phyloP scores from a whole-genome alignment of 768 basidiomycete species.

The Clavulina sp. region DNA sequence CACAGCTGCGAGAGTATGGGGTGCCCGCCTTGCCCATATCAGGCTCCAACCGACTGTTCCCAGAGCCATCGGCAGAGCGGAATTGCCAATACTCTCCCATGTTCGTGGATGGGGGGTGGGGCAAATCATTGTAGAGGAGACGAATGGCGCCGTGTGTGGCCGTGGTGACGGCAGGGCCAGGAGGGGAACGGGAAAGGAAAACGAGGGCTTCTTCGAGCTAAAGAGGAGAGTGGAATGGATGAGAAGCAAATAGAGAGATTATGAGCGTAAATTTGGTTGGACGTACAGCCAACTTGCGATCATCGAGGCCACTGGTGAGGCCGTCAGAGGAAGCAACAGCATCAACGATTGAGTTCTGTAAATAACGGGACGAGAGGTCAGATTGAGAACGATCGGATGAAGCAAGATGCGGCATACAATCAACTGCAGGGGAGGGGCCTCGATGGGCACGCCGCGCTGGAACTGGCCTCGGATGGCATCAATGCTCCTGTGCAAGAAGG shows the following conservation, averaged over 20 bases:
- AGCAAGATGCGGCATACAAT: too few species aligned
- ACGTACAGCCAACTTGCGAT: slow-evolving; percentile 39
- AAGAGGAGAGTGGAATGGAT: too few species aligned
- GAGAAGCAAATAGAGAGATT: slow-evolving; percentile 20
- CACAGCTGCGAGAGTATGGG: slow-evolving; percentile 67
- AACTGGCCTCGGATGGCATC: not conserved
- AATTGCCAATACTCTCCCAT: slow-evolving; percentile 17
- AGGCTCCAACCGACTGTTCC: slow-evolving; percentile 54
- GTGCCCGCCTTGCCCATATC: slow-evolving; percentile 61
- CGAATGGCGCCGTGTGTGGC: slow-evolving; percentile 9
- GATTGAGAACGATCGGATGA: too few species aligned
- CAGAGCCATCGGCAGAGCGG: slow-evolving; percentile 57
- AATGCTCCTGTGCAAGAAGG: not conserved
- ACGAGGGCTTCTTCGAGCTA: slow-evolving; percentile 40
- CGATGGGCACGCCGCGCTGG: not conserved
- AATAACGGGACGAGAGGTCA: too few species aligned
- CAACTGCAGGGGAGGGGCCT: not conserved
- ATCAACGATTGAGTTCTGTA: not conserved
- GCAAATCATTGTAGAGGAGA: slow-evolving; percentile 52
- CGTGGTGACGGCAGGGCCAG: slow-evolving; percentile 16
- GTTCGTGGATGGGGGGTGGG: slow-evolving; percentile 49
- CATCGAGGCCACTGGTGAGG: slow-evolving; percentile 25
- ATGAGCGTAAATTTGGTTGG: not conserved
- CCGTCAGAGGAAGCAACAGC: not conserved
- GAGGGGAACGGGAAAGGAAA: slow-evolving; percentile 37